Conservation (phyloP, 805 yeast genomes). For the Ogataea glucozyma region DNA sequence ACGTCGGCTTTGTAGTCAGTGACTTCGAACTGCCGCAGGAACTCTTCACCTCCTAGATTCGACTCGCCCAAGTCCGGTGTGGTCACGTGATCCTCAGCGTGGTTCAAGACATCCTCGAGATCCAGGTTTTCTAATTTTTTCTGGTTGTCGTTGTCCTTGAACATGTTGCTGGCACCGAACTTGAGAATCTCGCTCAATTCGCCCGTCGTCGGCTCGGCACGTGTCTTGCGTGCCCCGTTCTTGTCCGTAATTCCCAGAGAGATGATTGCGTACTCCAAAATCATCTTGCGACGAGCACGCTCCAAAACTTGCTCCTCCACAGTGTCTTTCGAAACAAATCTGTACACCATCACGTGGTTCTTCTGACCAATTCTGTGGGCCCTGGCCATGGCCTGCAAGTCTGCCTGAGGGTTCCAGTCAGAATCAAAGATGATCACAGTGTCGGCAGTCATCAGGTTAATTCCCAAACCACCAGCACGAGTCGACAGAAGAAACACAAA, state of each 20-base stretch:
- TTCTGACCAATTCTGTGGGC: slow-evolving; percentile 99
- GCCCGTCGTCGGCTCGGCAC: slow-evolving; percentile 74
- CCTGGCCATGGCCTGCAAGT: slow-evolving; percentile 98
- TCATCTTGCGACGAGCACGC: slow-evolving; percentile 97
- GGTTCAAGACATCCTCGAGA: slow-evolving; percentile 91
- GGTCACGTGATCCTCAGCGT: slow-evolving; percentile 96
- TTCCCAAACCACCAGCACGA: slow-evolving; percentile 98
- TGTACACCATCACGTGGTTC: slow-evolving; percentile 94
- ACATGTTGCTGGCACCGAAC: slow-evolving; percentile 99
- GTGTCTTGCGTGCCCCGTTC: slow-evolving; percentile 48
- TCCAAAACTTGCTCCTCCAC: slow-evolving; percentile 97
- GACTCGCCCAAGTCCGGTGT: slow-evolving; percentile 96
- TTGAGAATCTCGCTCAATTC: slow-evolving; percentile 92
- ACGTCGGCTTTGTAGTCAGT: slow-evolving; percentile 98
- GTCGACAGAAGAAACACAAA: slow-evolving; percentile 89
- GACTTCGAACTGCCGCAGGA: slow-evolving; percentile 94
- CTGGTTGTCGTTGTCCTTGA: slow-evolving; percentile 89
- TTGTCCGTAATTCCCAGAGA: slow-evolving; percentile 92
- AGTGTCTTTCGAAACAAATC: slow-evolving; percentile 97
- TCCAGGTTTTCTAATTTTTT: slow-evolving; percentile 93
- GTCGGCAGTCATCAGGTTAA: slow-evolving; percentile 98
- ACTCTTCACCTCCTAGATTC: slow-evolving; percentile 98
- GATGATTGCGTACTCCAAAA: slow-evolving; percentile 94
- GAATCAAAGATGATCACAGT: slow-evolving; percentile 97
- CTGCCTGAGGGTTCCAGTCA: slow-evolving; percentile 99